Evolutionary conservation across 306 rosid species (phyloP).

Genomic region (Rubus parviflorus): DNA sequence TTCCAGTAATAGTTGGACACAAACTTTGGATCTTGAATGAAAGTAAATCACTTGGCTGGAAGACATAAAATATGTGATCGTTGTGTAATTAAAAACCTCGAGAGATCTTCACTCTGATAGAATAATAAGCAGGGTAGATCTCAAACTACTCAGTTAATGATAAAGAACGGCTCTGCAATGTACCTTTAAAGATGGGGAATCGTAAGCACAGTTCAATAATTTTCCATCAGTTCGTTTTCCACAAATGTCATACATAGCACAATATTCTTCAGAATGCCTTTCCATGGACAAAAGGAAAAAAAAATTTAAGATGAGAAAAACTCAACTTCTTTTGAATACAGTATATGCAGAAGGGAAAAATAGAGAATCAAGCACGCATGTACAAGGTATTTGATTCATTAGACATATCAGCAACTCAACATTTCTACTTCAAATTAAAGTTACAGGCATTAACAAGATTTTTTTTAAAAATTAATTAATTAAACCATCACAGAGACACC

Average conservation of each 20-base stretch:
- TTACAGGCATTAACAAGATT: not conserved
- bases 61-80: constrained; percentile 27
- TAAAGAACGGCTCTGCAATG: constrained; percentile 9
- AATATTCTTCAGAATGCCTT: constrained; percentile 68
- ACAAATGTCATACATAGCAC: constrained; percentile 89
- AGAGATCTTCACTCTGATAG: not conserved
- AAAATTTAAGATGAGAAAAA: not conserved
- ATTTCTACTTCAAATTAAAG: not conserved
- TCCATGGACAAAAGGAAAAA: constrained; percentile 34
- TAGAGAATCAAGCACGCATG: not conserved
- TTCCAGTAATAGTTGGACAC: constrained; percentile 93
- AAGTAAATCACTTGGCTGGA: constrained; percentile 90
- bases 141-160: not conserved
- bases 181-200: constrained; percentile 85
- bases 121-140: not conserved
- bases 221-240: constrained; percentile 84
- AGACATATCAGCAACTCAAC: not conserved
- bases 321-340: not conserved
- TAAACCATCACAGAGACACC: too few relatives aligned
- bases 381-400: not conserved
- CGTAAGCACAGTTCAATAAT: constrained; percentile 74
- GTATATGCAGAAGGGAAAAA: too few relatives aligned
- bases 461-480: too few relatives aligned
- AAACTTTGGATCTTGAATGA: constrained; percentile 94
- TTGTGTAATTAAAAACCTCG: constrained; percentile 20